phyloP scores from a whole-genome alignment of 75 land plant species.

The Gnetum montanum region DNA sequence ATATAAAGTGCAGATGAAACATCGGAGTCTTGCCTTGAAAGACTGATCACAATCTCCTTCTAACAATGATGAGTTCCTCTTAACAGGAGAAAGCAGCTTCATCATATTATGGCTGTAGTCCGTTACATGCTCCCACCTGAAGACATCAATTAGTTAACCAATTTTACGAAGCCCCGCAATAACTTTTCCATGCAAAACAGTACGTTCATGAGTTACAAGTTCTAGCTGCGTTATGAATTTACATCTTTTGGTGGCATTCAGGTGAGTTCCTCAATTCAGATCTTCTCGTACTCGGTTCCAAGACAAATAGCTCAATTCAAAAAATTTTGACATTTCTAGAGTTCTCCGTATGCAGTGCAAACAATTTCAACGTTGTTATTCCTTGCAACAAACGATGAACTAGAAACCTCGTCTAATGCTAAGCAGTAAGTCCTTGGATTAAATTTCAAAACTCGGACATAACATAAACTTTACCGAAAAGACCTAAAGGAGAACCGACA shows the following conservation, averaged over 20 bases:
- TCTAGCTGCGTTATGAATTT: neutral
- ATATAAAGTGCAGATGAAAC: neutral
- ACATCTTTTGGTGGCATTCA: neutral
- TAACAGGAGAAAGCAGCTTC: constrained; percentile 36
- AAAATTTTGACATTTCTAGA: constrained; percentile 3
- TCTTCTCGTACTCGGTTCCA: neutral
- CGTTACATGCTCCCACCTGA: constrained; percentile 82
- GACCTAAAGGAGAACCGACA: too few species aligned
- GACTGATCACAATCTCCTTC: constrained; percentile 33
- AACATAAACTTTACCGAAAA: too few species aligned
- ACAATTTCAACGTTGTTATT: too few species aligned
- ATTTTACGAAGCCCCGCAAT: too few species aligned
- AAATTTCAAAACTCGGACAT: too few species aligned
- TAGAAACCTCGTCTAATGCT: too few species aligned
- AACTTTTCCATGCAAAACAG: neutral
- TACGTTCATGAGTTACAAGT: neutral
- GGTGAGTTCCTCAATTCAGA: neutral
- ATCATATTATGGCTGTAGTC: constrained; percentile 75
- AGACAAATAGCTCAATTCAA: neutral
- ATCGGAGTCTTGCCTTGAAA: constrained; percentile 39
- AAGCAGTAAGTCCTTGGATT: too few species aligned
- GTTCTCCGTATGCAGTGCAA: too few species aligned
- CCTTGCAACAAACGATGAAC: too few species aligned
- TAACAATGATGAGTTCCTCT: constrained; percentile 12
- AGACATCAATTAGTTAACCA: constrained; percentile 4